Conservation (phyloP, 163 green algal species). For the Chlamydomonas reinhardtii region DNA sequence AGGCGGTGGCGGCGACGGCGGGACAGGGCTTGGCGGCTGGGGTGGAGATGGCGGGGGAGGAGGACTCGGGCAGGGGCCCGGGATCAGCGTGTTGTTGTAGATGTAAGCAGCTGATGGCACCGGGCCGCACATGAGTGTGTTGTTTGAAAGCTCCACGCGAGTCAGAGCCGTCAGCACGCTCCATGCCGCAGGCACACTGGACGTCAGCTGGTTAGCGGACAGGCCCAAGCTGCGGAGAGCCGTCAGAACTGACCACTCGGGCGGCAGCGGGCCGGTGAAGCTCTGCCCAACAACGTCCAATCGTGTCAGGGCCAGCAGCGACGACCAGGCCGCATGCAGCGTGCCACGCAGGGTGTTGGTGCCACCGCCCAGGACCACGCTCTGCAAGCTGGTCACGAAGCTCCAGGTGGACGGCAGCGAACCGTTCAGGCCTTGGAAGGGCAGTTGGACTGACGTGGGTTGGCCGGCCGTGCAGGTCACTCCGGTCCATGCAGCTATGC, state of each 20-base stretch:
- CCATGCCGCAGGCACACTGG: not conserved
- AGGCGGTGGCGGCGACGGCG: not conserved
- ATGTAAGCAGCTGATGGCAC: not conserved
- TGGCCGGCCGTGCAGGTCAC: conserved; percentile 4
- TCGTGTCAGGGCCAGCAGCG: not conserved
- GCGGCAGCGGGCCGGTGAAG: not conserved
- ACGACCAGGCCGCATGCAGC: not conserved
- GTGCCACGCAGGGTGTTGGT: not conserved
- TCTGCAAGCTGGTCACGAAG: conserved; percentile 6
- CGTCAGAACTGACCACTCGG: not conserved
- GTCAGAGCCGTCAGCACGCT: not conserved
- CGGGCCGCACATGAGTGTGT: not conserved
- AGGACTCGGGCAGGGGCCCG: not conserved
- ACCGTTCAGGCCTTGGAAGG: not conserved
- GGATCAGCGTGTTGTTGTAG: not conserved
- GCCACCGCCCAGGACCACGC: not conserved
- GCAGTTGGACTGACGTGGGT: not conserved
- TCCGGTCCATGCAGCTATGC: conserved; percentile 5
- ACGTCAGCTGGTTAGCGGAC: conserved; percentile 7
- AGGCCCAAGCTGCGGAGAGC: not conserved
- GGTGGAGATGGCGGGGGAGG: not conserved
- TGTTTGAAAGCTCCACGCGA: not conserved
- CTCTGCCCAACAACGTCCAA: not conserved
- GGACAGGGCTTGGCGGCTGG: not conserved
- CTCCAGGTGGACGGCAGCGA: not conserved